Conservation (phyloP, 108 stramenopile genomes). For the Mediolabrus comicus region DNA sequence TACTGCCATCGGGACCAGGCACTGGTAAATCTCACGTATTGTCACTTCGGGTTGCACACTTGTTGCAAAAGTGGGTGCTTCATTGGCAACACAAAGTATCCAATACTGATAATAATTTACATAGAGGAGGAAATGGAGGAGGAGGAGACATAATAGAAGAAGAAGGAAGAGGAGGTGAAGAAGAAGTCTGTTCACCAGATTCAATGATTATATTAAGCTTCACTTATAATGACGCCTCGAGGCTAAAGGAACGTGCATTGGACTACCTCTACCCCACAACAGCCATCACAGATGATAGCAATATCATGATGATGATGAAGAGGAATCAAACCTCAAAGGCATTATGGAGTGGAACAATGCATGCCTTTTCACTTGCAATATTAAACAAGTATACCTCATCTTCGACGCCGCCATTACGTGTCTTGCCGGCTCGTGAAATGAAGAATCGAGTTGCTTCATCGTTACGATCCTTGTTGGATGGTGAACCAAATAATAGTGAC, state of each 20-base stretch:
- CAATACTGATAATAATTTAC: background rate
- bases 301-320: background rate
- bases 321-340: conserved; percentile 26
- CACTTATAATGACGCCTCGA: conserved; percentile 52
- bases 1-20: conserved; percentile 54
- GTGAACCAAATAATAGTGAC: background rate
- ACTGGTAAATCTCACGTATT: conserved; percentile 56
- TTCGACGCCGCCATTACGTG: conserved; percentile 14
- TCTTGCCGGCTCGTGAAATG: conserved; percentile 42
- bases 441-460: conserved; percentile 33
- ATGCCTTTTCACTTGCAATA: conserved; percentile 43
- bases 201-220: conserved; percentile 53
- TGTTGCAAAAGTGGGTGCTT: conserved; percentile 21
- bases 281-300: background rate
- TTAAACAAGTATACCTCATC: conserved; percentile 21
- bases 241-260: conserved; percentile 40
- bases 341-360: conserved; percentile 59
- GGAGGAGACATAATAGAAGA: background rate
- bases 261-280: conserved; percentile 20
- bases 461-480: conserved; percentile 22
- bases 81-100: background rate
- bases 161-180: background rate
- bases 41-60: conserved; percentile 46
- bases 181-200: conserved; percentile 23
- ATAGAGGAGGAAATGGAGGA: too few species aligned